These are phyloP conservation scores for Triangularia setosa DNA, from an alignment of 2,329 filamentous ascomycete genomes.

Conservation along the genomic window DNA sequence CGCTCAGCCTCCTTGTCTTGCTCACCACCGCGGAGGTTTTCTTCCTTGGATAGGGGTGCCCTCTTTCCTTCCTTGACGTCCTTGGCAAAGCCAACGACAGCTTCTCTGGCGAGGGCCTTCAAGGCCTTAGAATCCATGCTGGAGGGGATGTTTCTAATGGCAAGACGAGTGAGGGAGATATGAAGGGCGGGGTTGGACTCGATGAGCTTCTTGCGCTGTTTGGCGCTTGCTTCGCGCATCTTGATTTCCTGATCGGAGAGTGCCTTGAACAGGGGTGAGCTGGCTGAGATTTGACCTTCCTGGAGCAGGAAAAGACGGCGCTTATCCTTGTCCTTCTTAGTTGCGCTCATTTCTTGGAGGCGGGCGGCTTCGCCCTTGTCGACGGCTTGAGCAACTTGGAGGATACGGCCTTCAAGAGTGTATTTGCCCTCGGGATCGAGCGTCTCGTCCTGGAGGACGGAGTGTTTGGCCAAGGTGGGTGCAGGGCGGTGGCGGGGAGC, in stretches of 20 bases:
- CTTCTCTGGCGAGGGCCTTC: constrained; percentile 85
- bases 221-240: constrained; percentile 81
- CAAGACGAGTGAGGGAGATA: constrained; percentile 83
- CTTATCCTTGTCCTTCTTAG: constrained; percentile 76
- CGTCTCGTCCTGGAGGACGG: constrained; percentile 81
- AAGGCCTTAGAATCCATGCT: constrained; percentile 80
- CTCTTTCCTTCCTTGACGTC: constrained; percentile 79
- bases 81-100: constrained; percentile 88
- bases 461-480: constrained; percentile 60
- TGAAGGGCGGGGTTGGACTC: constrained; percentile 87
- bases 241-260: constrained; percentile 76
- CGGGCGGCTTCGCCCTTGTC: constrained; percentile 74
- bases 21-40: constrained; percentile 73
- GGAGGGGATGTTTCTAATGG: constrained; percentile 85
- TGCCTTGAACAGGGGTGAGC: constrained; percentile 70
- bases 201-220: constrained; percentile 85
- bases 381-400: constrained; percentile 82
- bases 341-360: constrained; percentile 68
- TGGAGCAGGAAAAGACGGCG: constrained; percentile 80
- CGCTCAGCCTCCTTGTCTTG: constrained; percentile 78
- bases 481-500: constrained; percentile 60
- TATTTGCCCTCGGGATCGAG: constrained; percentile 80
- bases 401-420: constrained; percentile 82
- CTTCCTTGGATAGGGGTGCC: constrained; percentile 81
- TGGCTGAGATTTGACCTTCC: constrained; percentile 78